Base-by-base conservation (phyloP, 345 rosid genomes). In the Laguncularia racemosa region DNA sequence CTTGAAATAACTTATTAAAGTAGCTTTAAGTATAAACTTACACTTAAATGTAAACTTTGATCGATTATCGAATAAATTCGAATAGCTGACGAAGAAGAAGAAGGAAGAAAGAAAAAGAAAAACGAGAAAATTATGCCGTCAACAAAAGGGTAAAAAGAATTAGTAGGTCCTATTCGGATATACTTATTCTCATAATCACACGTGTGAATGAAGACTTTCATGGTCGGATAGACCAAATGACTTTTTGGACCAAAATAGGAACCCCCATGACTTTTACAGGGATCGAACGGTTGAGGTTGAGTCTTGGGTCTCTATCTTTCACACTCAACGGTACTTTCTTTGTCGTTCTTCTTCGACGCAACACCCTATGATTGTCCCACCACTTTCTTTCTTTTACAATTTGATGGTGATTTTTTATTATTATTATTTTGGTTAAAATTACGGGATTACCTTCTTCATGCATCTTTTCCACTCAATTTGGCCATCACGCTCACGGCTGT, bases 311-410 rank as follows among this genome's bases (percentile, higher is more conserved):
- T 33, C 40, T 33, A 4, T 33, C 40, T 33, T 10, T 33, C 40
- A 6, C 40, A 6, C 40, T 33, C 28, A 33, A 6, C 1, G 40
- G 40, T 33, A 33, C 40, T 33, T 33, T 33, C 40, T 33, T 33
- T 33, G 9, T 33, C 40, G 53, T 51, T 61, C 71, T 74, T 61
- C 28, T 6, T 23, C 1, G 72, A 71, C 78, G 55, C 3, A 23
- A 23, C 60, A 63, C 64, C 58, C 67, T 73, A 71, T 61, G 73
- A 78, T 73, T 75, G 74, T 58, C 64, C 76, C 69, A 55, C 67
- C 61, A 49, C 75, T 64, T 71, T 69, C 59, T 45, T n/a, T n/a
- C 23, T 58, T 23, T 23, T 6, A 51, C 28, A 12, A 19, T 16
- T 12, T 19, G 26, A 47, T 73, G 44, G 59, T 72, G 72, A 52